Conservation (phyloP, 306 rosid genomes). For the Prunus salicina region DNA sequence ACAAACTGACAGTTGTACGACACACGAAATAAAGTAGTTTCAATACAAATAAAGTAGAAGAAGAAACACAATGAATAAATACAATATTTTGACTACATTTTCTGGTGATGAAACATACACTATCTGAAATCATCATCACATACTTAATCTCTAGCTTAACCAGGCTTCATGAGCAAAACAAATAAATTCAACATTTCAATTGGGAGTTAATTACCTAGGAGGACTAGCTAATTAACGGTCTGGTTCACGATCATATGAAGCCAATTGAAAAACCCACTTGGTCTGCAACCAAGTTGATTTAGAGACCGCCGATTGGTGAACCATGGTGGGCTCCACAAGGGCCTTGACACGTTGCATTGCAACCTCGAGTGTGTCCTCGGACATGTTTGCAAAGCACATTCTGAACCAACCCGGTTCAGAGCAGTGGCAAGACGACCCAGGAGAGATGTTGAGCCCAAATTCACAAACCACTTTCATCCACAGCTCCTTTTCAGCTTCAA, state of each 20-base stretch:
- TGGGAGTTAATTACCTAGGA: not conserved
- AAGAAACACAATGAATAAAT: not conserved
- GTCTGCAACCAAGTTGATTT: slow-evolving; percentile 3
- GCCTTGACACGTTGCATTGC: slow-evolving; percentile 61
- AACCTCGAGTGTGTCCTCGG: slow-evolving; percentile 52
- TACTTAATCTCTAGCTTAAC: not conserved
- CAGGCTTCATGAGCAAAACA: not conserved
- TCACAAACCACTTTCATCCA: slow-evolving; percentile 58
- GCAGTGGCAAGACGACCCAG: slow-evolving; percentile 85
- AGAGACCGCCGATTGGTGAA: not conserved
- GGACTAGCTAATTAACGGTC: slow-evolving; percentile 20
- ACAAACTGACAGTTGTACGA: no score
- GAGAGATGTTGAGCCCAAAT: slow-evolving; percentile 66
- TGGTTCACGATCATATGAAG: slow-evolving; percentile 14
- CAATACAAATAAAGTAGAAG: not conserved
- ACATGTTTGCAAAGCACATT: slow-evolving; percentile 79
- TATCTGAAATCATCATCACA: not conserved
- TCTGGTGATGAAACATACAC: not conserved
- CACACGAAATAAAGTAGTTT: not conserved
- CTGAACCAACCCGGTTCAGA: slow-evolving; percentile 93
- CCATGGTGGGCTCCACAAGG: slow-evolving; percentile 26
- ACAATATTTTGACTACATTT: not conserved
- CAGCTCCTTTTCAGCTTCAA: slow-evolving; percentile 74
- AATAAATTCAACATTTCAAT: not conserved
- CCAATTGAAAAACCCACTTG: slow-evolving; percentile 34